Percentiles rank a stretch among this genome's conserved stretches.
Conservation (phyloP, 768 basidiomycete species). For the Phylloporus sp. region DNA sequence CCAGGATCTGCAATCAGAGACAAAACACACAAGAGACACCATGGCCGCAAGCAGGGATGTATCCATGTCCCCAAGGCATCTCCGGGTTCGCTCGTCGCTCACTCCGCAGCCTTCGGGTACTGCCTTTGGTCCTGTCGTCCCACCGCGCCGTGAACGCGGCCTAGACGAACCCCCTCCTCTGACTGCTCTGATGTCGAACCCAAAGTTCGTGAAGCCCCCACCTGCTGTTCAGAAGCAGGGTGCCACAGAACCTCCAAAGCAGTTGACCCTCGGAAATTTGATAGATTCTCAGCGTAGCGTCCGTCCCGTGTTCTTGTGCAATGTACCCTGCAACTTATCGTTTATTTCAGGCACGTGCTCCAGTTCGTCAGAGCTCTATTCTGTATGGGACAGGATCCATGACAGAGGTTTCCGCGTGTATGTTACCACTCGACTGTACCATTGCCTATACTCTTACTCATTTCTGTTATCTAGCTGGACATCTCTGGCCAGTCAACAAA, state of each 20-base stretch:
- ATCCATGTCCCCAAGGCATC: slow-evolving; percentile 45
- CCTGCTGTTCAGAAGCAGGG: slow-evolving; percentile 23
- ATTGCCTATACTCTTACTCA: slow-evolving; percentile 14
- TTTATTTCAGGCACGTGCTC: slow-evolving; percentile 43
- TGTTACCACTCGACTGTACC: slow-evolving; percentile 11
- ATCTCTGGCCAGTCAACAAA: slow-evolving; percentile 40
- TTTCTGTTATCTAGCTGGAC: slow-evolving; percentile 17
- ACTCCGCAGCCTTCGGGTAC: slow-evolving; percentile 60
- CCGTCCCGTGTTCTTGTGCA: slow-evolving; percentile 24
- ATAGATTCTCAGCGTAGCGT: slow-evolving; percentile 55
- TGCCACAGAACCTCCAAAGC: slow-evolving; percentile 25
- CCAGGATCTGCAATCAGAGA: slow-evolving; percentile 29
- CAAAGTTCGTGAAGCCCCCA: slow-evolving; percentile 67
- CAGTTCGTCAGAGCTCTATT: slow-evolving; percentile 49
- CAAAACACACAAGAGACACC: slow-evolving; percentile 14
- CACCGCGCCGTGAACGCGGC: slow-evolving; percentile 42
- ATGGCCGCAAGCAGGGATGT: slow-evolving; percentile 32
- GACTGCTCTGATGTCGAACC: slow-evolving; percentile 56
- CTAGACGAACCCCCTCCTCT: slow-evolving; percentile 70
- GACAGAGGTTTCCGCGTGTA: slow-evolving; percentile 32
- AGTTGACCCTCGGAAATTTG: slow-evolving; percentile 55
- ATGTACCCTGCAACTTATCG: slow-evolving; percentile 1
- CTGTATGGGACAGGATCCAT: slow-evolving; percentile 41
- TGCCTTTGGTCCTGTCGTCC: slow-evolving; percentile 40
- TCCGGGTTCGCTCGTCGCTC: slow-evolving; percentile 61